Evolutionary conservation across 2,329 filamentous ascomycete genomes (phyloP).

Genomic region (Lasiodiplodia theobromae): DNA sequence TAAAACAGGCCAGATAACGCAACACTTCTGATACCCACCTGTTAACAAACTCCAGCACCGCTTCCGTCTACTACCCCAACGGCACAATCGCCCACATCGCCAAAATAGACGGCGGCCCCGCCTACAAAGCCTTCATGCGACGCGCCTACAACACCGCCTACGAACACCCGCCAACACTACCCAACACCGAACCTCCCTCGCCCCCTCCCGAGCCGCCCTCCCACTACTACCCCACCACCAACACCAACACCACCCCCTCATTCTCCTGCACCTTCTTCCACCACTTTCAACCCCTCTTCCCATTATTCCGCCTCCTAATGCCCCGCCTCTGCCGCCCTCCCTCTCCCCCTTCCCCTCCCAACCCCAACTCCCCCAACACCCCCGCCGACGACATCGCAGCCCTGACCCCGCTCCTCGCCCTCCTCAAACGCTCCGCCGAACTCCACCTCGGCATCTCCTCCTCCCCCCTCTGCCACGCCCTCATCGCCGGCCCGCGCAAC

Average conservation of each 20-base stretch:
- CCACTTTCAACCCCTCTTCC: background rate
- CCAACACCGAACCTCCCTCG: too few relatives aligned
- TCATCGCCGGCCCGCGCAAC: background rate
- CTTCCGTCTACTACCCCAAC: slow-evolving; percentile 5
- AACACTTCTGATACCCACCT: background rate
- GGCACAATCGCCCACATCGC: background rate
- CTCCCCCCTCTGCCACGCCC: background rate
- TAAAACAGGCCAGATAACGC: background rate
- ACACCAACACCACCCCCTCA: background rate
- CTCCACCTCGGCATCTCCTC: background rate
- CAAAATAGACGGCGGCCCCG: background rate
- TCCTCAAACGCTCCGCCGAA: background rate
- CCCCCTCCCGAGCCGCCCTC: background rate
- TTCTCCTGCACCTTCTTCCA: background rate
- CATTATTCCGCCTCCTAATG: too few relatives aligned
- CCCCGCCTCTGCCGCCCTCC: too few relatives aligned
- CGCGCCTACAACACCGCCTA: background rate
- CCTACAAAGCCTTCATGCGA: background rate
- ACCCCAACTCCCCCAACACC: background rate
- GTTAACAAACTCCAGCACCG: slow-evolving; percentile 3
- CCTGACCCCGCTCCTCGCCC: background rate
- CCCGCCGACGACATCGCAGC: background rate
- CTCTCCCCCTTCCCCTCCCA: background rate
- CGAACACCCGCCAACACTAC: too few relatives aligned
- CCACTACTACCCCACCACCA: background rate